Evolutionary conservation across 345 rosid species (phyloP), one percentile per base, ranked within the genome.

Genomic region (Eucalyptus grandis): DNA sequence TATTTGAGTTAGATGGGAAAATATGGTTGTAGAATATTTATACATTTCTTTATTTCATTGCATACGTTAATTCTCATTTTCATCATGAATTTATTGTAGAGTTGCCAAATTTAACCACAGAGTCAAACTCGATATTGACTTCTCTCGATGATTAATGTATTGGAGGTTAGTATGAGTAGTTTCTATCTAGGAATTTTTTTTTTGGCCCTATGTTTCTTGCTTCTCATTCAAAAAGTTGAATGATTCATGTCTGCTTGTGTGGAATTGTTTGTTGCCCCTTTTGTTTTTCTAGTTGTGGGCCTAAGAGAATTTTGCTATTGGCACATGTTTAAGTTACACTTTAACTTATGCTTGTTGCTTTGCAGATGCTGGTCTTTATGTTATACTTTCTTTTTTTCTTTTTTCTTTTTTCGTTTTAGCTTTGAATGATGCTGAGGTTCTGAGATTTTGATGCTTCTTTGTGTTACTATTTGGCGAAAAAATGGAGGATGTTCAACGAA

Each of bases 401-500:
- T 40, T 4, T 40, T 40, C 40, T 40, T 40, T 40, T 30, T 86
- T 21, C 56, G 2, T 26, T 50, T 34, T 58, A 43, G 54, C 44
- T 21, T 47, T 37, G n/a, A 26, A 40, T 21, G 56, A 37, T 37
- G 37, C 13, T 31, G 3, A 49, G 24, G 27, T 47, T 14, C 11
- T 86, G 30, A 49, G 31, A 46, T 58, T 87, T 12, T 86, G 14
- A 4, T 88, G 67, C 80, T 82, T 27, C 40, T 24, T 88, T 17
- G 62, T 87, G 21, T 54, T 88, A 27, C 40, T 91, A 49, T 19
- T 83, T 83, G 87, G 60, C 53, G 58, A 91, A 21, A 40, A 40
- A 77, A 77, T 93, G 93, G 89, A 98, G 99, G 87, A 93, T 95
- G 96, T 96, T 98, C 91, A 98, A 94, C 90, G 99, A 96, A 49